Evolutionary conservation across 495 filamentous ascomycete species (phyloP), one percentile per base, ranked within the genome.

Genomic region (Penicillium alfredii): DNA sequence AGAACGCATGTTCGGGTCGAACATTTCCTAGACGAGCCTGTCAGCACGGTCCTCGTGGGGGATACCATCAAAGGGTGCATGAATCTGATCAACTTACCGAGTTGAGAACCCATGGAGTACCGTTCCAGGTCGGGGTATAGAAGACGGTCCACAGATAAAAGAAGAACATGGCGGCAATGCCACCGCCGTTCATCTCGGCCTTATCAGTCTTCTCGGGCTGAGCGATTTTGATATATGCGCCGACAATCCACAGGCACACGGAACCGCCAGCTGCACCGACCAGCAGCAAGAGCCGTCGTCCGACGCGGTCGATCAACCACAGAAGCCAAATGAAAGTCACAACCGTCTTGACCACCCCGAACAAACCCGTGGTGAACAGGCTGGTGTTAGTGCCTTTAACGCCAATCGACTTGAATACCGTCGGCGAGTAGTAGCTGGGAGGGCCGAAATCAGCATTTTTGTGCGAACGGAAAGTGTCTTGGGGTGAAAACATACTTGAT

Each of bases 71-170:
- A n/a, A n/a, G n/a, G 23, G 23, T 25, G 23, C 3, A 25, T 2
- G 8, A n/a, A n/a, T n/a, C n/a, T n/a, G n/a, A n/a, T n/a, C n/a
- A n/a, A 32, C 63, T 45, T 55, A 68, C 63, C 20, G 74, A 73
- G 61, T 80, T 80, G 42, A 79, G 58, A 23, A 81, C 77, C 77
- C 78, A 82, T 0, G 78, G 77, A 4, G 77, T 80, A 9, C 80
- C 81, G 53, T 87, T 86, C 81, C 82, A 87, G 3, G 77, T 76
- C 0, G 82, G 77, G 4, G 82, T 83, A 51, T 87, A 87, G 60
- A 82, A 86, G 6, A 77, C 76, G 3, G 82, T 86, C 80, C 81
- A 86, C 10, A 87, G 71, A 49, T 86, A 87, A 63, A 86, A 85
- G 71, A 86, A 84, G 66, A 84, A 82, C 29, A 86, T 76, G 22